Evolutionary conservation across 257 asterid genomes (phyloP).

Genomic region (Knoxia roxburghii): DNA sequence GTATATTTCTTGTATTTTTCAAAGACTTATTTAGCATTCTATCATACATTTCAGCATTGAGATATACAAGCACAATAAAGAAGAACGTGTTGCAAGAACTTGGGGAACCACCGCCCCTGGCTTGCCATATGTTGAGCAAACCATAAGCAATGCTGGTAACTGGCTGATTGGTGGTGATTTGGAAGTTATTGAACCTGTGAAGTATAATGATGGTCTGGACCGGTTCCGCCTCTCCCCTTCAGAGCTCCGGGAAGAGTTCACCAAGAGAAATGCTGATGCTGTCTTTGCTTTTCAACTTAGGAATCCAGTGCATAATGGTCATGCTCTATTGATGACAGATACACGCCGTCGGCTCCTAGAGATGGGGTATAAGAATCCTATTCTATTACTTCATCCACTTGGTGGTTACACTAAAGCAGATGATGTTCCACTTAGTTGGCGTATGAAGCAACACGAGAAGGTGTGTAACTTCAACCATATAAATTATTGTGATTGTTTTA

Average conservation of each 20-base stretch:
- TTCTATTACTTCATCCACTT: constrained; percentile 77
- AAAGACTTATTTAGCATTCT: background rate
- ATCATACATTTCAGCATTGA: constrained; percentile 51
- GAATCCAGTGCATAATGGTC: constrained; percentile 94
- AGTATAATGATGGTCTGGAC: constrained; percentile 69
- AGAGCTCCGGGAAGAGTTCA: constrained; percentile 68
- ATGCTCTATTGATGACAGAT: constrained; percentile 84
- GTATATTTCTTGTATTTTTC: background rate
- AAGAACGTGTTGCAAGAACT: constrained; percentile 86
- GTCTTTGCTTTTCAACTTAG: constrained; percentile 96
- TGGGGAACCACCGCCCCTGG: constrained; percentile 95
- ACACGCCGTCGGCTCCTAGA: constrained; percentile 84
- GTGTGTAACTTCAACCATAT: constrained; percentile 23
- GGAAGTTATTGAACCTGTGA: constrained; percentile 68
- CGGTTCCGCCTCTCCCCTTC: constrained; percentile 82
- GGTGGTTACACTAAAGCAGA: constrained; percentile 96
- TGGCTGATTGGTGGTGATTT: constrained; percentile 94
- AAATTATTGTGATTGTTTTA: background rate
- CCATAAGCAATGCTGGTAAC: constrained; percentile 63
- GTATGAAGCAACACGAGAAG: constrained; percentile 98
- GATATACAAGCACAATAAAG: constrained; percentile 87
- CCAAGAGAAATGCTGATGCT: constrained; percentile 74
- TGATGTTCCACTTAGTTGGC: constrained; percentile 87
- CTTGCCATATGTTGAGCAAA: constrained; percentile 73
- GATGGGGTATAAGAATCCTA: constrained; percentile 86